Percentiles rank a stretch among this genome's conserved stretches.
phyloP scores from a whole-genome alignment of 2,329 filamentous ascomycete genomes.

The Fusarium sp. region DNA sequence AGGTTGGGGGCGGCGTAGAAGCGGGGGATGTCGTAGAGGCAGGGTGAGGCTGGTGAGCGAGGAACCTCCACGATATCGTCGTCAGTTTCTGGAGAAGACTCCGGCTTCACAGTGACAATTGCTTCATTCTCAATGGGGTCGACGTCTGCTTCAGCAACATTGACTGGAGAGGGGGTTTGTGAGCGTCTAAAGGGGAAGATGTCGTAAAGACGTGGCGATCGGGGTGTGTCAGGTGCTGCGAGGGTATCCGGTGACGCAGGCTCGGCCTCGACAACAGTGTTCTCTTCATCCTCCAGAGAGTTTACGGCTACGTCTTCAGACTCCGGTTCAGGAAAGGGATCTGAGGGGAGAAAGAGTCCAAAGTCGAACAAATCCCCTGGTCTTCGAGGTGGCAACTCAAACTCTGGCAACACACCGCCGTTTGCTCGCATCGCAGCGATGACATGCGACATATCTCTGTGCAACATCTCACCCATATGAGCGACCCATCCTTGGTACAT shows the following conservation, averaged over 20 bases:
- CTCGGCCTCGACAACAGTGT: not conserved
- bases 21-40: not conserved
- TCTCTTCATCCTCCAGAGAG: accelerated
- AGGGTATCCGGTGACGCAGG: not conserved
- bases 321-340: not conserved
- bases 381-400: not conserved
- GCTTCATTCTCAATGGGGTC: not conserved
- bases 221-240: accelerated
- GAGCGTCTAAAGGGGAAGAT: accelerated
- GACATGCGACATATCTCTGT: not conserved
- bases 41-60: not conserved
- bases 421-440: not conserved
- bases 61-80: not conserved
- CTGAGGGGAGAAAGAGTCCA: not conserved
- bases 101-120: accelerated
- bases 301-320: accelerated
- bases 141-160: accelerated
- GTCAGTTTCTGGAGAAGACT: not conserved
- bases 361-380: accelerated
- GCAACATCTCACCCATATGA: not conserved
- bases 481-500: not conserved
- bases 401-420: not conserved
- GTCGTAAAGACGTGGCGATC: not conserved
- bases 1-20: not conserved
- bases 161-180: not conserved